Evolutionary conservation across 305 asterid species (phyloP).

Genomic region (Fraxinus angustifolia): DNA sequence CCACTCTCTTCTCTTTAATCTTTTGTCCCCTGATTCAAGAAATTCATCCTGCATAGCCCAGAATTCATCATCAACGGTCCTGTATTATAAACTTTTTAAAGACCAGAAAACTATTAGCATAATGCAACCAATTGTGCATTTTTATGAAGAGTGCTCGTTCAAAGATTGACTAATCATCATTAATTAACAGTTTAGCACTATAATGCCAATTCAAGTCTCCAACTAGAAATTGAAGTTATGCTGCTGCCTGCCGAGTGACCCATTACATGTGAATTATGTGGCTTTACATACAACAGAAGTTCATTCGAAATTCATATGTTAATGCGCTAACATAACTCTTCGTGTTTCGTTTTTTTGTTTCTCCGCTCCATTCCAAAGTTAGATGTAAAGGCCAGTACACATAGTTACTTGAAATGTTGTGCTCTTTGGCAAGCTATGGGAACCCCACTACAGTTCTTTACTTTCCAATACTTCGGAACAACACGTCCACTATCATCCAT

Average conservation of each 20-base stretch:
- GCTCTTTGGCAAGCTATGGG: not conserved
- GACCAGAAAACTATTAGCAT: not conserved
- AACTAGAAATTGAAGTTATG: conserved; percentile 6
- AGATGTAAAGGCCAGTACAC: not conserved
- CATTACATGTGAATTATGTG: not conserved
- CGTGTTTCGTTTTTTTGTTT: not conserved
- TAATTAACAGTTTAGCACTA: not conserved
- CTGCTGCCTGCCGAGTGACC: not conserved
- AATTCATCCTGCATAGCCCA: conserved; percentile 27
- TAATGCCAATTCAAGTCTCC: not conserved
- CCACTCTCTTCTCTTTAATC: conserved; percentile 31
- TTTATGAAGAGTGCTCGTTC: not conserved
- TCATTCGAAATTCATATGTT: not conserved
- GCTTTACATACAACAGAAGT: not conserved
- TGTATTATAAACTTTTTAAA: not conserved
- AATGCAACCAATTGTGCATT: not conserved
- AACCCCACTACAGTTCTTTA: not conserved
- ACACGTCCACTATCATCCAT: not conserved
- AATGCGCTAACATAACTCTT: not conserved
- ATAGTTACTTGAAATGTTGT: not conserved
- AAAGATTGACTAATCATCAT: conserved; percentile 1
- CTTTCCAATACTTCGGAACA: not conserved
- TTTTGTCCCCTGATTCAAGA: conserved; percentile 35
- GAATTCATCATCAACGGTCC: conserved; percentile 4
- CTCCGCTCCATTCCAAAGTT: not conserved